phyloP scores from a whole-genome alignment of 257 asterid genomes.

The Nicotiana tabacum region DNA sequence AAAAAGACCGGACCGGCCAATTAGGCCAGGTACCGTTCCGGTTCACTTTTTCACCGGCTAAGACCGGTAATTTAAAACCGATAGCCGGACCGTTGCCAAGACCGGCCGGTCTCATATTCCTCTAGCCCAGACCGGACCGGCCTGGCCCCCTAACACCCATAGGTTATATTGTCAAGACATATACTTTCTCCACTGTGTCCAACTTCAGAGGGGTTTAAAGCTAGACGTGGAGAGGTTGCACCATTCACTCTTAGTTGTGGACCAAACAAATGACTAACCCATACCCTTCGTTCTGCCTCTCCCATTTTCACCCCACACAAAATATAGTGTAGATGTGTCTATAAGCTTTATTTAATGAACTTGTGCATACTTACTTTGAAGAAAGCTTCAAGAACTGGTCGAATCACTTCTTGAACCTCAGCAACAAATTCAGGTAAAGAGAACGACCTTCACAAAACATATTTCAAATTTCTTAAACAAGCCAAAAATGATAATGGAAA shows the following conservation, averaged over 20 bases:
- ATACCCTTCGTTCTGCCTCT: background rate
- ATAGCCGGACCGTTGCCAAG: too few relatives aligned
- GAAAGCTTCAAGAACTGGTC: constrained; percentile 86
- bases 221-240: background rate
- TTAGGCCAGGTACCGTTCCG: too few relatives aligned
- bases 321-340: constrained; percentile 8
- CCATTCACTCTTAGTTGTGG: background rate
- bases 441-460: constrained; percentile 45
- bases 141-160: too few relatives aligned
- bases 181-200: background rate
- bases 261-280: background rate
- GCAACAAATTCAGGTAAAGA: constrained; percentile 93
- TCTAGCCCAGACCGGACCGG: too few relatives aligned
- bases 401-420: constrained; percentile 89
- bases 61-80: too few relatives aligned
- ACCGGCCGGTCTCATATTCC: too few relatives aligned
- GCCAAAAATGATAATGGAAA: background rate
- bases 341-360: background rate
- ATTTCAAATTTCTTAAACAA: constrained; percentile 11
- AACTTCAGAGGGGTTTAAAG: background rate
- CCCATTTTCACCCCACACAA: background rate
- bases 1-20: too few relatives aligned
- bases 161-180: background rate
- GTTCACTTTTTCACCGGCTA: too few relatives aligned
- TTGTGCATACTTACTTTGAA: constrained; percentile 55